Evolutionary conservation across 1,139 yeast species (phyloP), one percentile per base, ranked within the genome.

Genomic region (Geotrichum aggregatum): DNA sequence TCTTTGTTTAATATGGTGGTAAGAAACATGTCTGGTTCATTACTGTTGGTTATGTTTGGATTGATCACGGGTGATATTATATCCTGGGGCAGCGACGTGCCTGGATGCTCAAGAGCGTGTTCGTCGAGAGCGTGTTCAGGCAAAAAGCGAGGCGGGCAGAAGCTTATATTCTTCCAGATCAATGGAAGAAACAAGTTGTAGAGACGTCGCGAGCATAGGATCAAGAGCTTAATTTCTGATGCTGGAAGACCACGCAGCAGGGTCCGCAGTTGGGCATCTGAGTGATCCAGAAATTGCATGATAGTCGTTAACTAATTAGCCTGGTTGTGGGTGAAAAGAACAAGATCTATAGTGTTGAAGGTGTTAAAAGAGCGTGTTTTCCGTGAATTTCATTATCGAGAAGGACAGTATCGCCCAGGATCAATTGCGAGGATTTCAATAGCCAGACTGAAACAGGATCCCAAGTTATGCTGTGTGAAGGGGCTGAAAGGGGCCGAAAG

Each of bases 71-170:
- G 52, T 2, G 52, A 49, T 11, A 49, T 39, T 10, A 38, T 30
- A 41, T 42, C 34, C 35, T 31, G 48, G 24, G 39, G 41, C 31
- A 33, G 49, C 35, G 45, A 44, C 13, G 44, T 49, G 35, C 52
- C 52, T 10, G 52, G 52, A 28, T 42, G 47, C 31, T 38, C 47
- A 14, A 49, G 35, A 22, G 47, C 52, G 22, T 44, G 34, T 19
- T 49, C 49, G 13, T 44, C 46, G 21, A 44, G 8, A 5, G 47
- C 47, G 16, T 46, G 49, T 19, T 44, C 49, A 2, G 49, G 52
- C 21, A 49, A 10, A 16, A 22, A 28, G 30, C 47, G 47, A 14
- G 52, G 52, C 28, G 52, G 52, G 41, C 52, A 49, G 6, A 49
- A 14, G 22, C 44, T 35, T 2, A 49, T 44, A 35, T 49, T 36